Evolutionary conservation across 306 rosid species (phyloP).

Genomic region (Vachellia collinsii): DNA sequence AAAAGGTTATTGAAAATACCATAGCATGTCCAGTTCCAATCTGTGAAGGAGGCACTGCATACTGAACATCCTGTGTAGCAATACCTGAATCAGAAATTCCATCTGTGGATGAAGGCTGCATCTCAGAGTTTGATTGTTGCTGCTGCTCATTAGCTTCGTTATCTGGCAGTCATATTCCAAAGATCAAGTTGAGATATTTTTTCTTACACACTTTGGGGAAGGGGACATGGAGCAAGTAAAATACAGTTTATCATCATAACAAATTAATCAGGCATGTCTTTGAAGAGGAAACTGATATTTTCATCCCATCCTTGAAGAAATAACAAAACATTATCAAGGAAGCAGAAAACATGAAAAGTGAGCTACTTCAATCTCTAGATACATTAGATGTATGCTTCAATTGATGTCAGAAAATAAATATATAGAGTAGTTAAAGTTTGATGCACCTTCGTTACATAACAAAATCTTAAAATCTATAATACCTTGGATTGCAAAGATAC

Average conservation of each 20-base stretch:
- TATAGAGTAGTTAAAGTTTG: not conserved
- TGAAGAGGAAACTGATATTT: conserved; percentile 2
- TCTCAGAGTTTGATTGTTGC: conserved; percentile 55
- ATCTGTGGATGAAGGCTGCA: conserved; percentile 58
- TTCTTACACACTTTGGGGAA: not conserved
- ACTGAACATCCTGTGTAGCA: conserved; percentile 59
- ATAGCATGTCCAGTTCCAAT: conserved; percentile 77
- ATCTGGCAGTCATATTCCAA: conserved; percentile 55
- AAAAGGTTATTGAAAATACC: conserved; percentile 48
- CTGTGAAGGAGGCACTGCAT: conserved; percentile 69
- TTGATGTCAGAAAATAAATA: not conserved
- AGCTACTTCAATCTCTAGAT: not conserved
- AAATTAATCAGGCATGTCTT: not conserved
- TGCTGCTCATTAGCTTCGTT: conserved; percentile 70
- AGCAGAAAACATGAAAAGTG: not conserved
- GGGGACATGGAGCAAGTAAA: conserved; percentile 8
- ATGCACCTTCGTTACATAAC: not conserved
- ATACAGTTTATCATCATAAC: not conserved
- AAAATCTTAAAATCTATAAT: not conserved
- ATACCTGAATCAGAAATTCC: conserved; percentile 61
- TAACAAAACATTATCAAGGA: not conserved
- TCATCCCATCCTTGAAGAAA: not conserved
- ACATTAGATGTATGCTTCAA: not conserved
- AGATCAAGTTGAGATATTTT: conserved; percentile 10
- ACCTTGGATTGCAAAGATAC: not conserved